phyloP scores from a whole-genome alignment of 768 basidiomycete species.

The Lactarius deliciosus region DNA sequence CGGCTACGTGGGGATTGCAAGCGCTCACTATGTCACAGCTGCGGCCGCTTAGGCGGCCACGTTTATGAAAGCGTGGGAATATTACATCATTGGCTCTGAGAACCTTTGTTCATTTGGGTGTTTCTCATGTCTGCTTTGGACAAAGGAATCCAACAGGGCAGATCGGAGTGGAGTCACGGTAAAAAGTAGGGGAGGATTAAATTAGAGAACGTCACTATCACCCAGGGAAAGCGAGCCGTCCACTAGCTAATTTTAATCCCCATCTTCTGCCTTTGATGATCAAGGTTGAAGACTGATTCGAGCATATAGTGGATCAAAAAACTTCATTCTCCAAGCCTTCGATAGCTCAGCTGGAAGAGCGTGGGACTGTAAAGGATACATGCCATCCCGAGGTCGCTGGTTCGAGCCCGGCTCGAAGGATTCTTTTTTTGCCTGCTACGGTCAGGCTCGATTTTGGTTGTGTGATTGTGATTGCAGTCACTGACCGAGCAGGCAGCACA shows the following conservation, averaged over 20 bases:
- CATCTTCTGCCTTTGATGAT: not conserved
- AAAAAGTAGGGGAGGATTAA: not conserved
- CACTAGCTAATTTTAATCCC: not conserved
- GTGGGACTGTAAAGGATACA: constrained; percentile 36
- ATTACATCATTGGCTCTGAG: not conserved
- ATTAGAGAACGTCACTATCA: not conserved
- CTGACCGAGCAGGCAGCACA: not conserved
- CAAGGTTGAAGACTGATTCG: not conserved
- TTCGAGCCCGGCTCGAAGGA: constrained; percentile 39
- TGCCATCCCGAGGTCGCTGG: constrained; percentile 36
- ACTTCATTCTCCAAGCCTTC: constrained; percentile 25
- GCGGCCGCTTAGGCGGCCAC: not conserved
- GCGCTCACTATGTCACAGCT: not conserved
- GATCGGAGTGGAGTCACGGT: not conserved
- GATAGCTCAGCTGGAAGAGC: constrained; percentile 40
- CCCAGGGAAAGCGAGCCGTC: not conserved
- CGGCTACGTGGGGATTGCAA: constrained; percentile 5
- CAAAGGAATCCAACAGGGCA: not conserved
- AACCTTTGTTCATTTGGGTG: not conserved
- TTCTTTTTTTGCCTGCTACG: constrained; percentile 12
- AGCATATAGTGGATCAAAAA: not conserved
- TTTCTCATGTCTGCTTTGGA: not conserved
- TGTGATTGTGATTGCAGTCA: not conserved
- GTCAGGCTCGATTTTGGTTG: not conserved
- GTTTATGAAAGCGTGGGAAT: constrained; percentile 12